These are phyloP conservation scores for Rheum nobile DNA, from an alignment of 148 eudicot species.

Conservation along the genomic window DNA sequence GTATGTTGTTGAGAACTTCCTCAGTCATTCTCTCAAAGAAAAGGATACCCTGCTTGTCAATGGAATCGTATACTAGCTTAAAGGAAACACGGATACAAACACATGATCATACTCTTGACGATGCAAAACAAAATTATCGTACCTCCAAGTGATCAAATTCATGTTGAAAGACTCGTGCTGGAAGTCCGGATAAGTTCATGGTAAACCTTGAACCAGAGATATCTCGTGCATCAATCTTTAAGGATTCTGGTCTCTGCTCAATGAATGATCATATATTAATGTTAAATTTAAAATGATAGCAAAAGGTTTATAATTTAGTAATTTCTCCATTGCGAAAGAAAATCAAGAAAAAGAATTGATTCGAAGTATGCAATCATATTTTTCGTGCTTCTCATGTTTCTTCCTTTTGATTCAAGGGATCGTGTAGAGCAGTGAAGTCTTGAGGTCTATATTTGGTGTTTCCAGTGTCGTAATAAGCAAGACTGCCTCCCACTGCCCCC, in stretches of 20 bases:
- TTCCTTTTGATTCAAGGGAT: not conserved
- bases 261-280: not conserved
- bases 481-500: too few species aligned
- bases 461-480: too few species aligned
- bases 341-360: not conserved
- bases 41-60: slow-evolving; percentile 59
- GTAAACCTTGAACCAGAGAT: slow-evolving; percentile 66
- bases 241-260: slow-evolving; percentile 82
- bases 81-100: slow-evolving; percentile 7
- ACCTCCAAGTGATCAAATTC: slow-evolving; percentile 97
- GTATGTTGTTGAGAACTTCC: slow-evolving; percentile 63
- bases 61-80: slow-evolving; percentile 10
- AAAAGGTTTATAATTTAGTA: not conserved
- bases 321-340: not conserved
- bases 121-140: slow-evolving; percentile 1
- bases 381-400: not conserved
- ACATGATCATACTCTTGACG: not conserved
- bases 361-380: not conserved
- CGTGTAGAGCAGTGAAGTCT: not conserved
- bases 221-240: slow-evolving; percentile 80
- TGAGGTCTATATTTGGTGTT: too few species aligned
- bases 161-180: slow-evolving; percentile 93
- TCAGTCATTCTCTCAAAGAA: slow-evolving; percentile 91
- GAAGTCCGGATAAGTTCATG: slow-evolving; percentile 54
- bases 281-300: not conserved